Evolutionary conservation across 164 flowering plant genomes (phyloP), one percentile per base, ranked within the genome.

Genomic region (Paratinospora sagittata): DNA sequence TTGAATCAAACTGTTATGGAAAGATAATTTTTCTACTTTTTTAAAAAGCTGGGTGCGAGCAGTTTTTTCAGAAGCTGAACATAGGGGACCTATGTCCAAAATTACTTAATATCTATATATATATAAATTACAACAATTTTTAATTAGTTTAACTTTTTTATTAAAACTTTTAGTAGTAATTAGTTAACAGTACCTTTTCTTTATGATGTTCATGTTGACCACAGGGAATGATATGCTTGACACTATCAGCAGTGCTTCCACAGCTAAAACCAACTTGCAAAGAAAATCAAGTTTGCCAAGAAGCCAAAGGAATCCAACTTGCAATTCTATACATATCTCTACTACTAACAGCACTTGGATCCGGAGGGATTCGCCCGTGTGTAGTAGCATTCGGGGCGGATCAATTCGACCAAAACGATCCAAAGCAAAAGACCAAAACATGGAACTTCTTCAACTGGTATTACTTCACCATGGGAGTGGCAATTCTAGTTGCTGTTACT

Each of bases 361-460:
- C 76, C 5, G 76, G 76, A n/a, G 76, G 76, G 23, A 73, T 73
- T 16, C 66, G 76, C 10, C 76, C 76, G 2, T 73, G 76, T 37
- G 73, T 74, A 7, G 63, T 69, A 2, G 67, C 77, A 69, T 74
- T 74, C 27, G 77, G 77, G 17, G 72, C 77, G 0, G 77, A 69
- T 14, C 72, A 74, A 19, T 74, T 70, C 27, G 77, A 68, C 24
- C 45, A 43, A 49, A 49, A n/a, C 19, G 75, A 73, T 39, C 67
- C 67, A 8, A 68, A 43, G 5, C 76, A 73, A 45, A 73, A 68
- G 27, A 62, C 67, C 14, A 61, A 43, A 27, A 73, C 71, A 14
- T 73, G 71, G 76, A 73, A 30, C 26, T 73, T 67, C 71, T 73
- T 73, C 71, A 73, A 73, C 27, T 73, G 76, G 76, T 73, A 73